Evolutionary conservation across 148 eudicot genomes (phyloP), one percentile per base, ranked within the genome.

Genomic region (Agrostemma githago): DNA sequence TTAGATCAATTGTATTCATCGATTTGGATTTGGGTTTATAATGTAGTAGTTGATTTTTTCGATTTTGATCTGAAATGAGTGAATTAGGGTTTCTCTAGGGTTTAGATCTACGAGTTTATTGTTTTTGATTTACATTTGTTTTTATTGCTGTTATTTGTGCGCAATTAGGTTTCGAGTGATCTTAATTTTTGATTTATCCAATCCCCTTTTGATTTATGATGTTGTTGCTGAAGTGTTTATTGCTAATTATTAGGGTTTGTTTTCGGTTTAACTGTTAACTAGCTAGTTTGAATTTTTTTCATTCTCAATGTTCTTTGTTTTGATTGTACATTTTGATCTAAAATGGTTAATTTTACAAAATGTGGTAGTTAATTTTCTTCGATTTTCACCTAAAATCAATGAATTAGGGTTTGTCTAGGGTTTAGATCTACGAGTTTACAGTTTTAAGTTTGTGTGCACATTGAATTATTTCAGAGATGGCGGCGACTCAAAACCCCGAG

Each of bases 401-500:
- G 34, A 26, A 26, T 26, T 26, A 26, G 34, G 34, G 34, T 26
- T 26, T 26, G 1, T 26, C 34, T 26, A 26, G 34, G 34, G 19
- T 59, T 58, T 57, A 4, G 20, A 0, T 38, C n/a, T 0, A 38
- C 56, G 62, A 14, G 3, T 38, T 5, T 34, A 38, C 16, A 12
- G 44, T 38, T 38, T 64, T 26, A 4, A 59, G 3, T 60, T 19
- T 2, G 61, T 70, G 40, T 34, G 37, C 16, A 20, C 4, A 8
- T 46, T 43, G 7, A 42, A n/a, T 67, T 67, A 51, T 73, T 54
- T 53, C 73, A 84, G 88, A 85, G 80, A 92, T 92, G 95, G 92
- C 83, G 95, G 92, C 83, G 70, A 65, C 65, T 9, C 81, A 79
- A 75, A 37, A 78, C 34, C 8, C 72, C 4, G 67, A 73, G 14